A percentile compares a stretch with the other conserved stretches of the same genome.
phyloP scores from a whole-genome alignment of 1,284 basidiomycete species.

The Marasmius sp. region DNA sequence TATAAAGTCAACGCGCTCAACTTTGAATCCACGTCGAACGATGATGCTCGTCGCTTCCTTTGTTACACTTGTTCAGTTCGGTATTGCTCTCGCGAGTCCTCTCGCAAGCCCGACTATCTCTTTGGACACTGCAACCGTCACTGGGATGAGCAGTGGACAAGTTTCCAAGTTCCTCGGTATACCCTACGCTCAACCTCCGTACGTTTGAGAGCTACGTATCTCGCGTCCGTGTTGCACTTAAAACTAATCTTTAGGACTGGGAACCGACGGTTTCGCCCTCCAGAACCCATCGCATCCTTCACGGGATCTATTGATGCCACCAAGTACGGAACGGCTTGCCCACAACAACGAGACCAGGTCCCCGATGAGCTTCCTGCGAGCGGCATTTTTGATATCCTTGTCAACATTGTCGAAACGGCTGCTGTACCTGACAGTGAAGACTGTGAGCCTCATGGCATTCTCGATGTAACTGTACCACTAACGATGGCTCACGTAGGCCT shows the following conservation, averaged over 20 bases:
- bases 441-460: slow-evolving; percentile 33
- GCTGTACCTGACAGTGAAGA: slow-evolving; percentile 44
- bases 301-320: slow-evolving; percentile 6
- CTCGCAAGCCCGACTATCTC: background rate
- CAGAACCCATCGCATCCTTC: slow-evolving; percentile 3
- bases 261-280: slow-evolving; percentile 11
- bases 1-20: background rate
- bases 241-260: slow-evolving; percentile 3
- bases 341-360: slow-evolving; percentile 15
- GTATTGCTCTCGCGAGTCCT: slow-evolving; percentile 7
- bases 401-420: slow-evolving; percentile 30
- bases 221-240: background rate
- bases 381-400: slow-evolving; percentile 33
- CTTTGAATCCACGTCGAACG: background rate
- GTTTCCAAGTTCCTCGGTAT: slow-evolving; percentile 14
- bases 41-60: background rate
- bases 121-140: slow-evolving; percentile 10
- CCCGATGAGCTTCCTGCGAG: slow-evolving; percentile 31
- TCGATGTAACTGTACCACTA: background rate
- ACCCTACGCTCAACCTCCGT: slow-evolving; percentile 17
- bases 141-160: slow-evolving; percentile 5
- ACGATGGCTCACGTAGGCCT: slow-evolving; percentile 34
- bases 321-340: slow-evolving; percentile 12
- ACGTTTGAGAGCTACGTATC: background rate
- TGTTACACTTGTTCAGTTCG: background rate